A percentile compares a stretch with the other conserved stretches of the same genome.
Conservation (phyloP, 176 grass and related monocot genomes). For the Typha latifolia region DNA sequence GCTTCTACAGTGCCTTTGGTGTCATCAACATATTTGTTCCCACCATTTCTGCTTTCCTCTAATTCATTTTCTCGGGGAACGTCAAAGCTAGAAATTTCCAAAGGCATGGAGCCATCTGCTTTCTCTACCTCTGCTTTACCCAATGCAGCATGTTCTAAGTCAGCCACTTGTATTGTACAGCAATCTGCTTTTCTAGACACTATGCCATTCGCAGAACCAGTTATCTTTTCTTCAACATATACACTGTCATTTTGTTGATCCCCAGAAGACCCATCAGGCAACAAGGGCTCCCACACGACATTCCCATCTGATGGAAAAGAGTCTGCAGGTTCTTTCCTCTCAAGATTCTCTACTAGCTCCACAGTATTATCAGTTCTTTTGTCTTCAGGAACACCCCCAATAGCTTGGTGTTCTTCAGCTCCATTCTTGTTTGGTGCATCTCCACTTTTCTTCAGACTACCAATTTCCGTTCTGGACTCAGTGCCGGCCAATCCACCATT, state of each 20-base stretch:
- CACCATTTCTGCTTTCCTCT: conserved; percentile 8
- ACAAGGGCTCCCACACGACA: not conserved
- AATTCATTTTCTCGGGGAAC: not conserved
- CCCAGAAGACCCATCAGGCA: conserved; percentile 1
- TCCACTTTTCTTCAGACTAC: conserved; percentile 15
- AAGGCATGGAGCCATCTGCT: conserved; percentile 5
- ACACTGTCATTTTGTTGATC: conserved; percentile 20
- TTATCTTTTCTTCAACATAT: not conserved
- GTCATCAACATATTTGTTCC: not conserved
- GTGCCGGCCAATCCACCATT: conserved; percentile 19
- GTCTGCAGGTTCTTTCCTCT: conserved; percentile 21
- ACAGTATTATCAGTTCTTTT: not conserved
- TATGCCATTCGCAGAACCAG: not conserved
- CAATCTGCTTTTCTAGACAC: conserved; percentile 8
- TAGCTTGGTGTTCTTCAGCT: conserved; percentile 11
- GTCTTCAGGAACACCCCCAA: conserved; percentile 9
- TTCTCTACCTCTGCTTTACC: conserved; percentile 8
- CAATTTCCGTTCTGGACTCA: conserved; percentile 21
- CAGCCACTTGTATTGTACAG: no score
- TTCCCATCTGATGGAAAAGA: conserved; percentile 4
- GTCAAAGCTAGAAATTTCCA: conserved; percentile 7
- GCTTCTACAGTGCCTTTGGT: conserved; percentile 14
- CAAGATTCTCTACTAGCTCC: conserved; percentile 9
- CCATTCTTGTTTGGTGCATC: conserved; percentile 3
- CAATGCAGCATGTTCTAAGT: not conserved